phyloP scores from a whole-genome alignment of 2,329 filamentous ascomycete genomes.

The Paecilomyces fulvus region DNA sequence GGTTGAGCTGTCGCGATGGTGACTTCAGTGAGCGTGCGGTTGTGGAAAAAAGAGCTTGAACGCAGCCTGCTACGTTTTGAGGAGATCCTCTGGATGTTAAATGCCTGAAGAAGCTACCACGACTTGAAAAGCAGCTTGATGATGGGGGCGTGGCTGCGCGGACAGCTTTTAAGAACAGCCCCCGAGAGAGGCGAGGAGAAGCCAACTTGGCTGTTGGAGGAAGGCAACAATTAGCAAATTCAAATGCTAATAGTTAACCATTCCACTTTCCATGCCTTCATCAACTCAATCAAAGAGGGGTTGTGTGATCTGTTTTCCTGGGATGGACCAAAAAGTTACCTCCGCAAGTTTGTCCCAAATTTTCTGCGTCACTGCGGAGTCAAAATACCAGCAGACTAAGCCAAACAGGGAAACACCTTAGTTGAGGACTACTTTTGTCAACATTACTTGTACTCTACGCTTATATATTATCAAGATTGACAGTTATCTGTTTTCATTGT shows the following conservation, averaged over 20 bases:
- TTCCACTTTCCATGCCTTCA: neutral
- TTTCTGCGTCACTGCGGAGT: neutral
- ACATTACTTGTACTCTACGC: neutral
- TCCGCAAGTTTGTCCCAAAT: neutral
- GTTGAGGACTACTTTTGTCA: neutral
- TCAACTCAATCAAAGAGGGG: neutral
- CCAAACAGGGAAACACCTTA: neutral
- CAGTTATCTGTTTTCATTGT: neutral
- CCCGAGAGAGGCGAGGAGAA: conserved; percentile 20
- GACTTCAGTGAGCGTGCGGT: neutral
- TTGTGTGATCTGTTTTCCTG: neutral
- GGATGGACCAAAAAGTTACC: neutral
- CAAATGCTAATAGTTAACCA: neutral
- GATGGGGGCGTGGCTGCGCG: conserved; percentile 8
- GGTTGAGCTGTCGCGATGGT: neutral
- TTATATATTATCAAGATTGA: neutral
- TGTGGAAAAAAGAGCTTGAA: neutral
- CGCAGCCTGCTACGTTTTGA: neutral
- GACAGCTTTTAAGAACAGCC: conserved; percentile 17
- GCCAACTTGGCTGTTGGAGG: conserved; percentile 23
- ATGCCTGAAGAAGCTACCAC: neutral
- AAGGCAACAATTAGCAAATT: neutral
- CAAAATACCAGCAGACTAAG: neutral
- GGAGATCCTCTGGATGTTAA: neutral
- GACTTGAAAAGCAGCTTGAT: neutral